Evolutionary conservation across 345 rosid species (phyloP).

Genomic region (Eucalyptus fibrosa): DNA sequence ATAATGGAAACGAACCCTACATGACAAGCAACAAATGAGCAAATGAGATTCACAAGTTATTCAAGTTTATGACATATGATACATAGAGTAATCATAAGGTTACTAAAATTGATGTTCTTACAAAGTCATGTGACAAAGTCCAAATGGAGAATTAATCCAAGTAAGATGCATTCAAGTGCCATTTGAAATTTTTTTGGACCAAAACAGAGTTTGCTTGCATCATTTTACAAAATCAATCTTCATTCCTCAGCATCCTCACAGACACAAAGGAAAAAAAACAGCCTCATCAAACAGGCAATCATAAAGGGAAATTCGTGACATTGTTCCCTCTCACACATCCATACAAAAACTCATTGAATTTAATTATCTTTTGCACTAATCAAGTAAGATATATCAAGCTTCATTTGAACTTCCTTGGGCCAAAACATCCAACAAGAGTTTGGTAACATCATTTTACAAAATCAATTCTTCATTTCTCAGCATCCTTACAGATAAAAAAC

Average conservation of each 20-base stretch:
- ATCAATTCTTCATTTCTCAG: background rate
- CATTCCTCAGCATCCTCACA: background rate
- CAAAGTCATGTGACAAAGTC: background rate
- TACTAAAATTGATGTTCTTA: background rate
- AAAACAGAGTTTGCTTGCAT: background rate
- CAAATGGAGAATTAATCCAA: background rate
- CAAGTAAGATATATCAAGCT: background rate
- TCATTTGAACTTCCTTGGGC: background rate
- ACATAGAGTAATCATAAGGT: background rate
- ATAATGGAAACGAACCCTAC: conserved; percentile 97
- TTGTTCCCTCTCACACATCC: too few species aligned
- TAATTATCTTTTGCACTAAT: background rate
- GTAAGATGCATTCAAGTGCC: background rate
- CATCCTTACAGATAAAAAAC: background rate
- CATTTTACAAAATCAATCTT: background rate
- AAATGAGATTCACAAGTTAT: background rate
- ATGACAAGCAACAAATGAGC: background rate
- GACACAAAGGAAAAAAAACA: background rate
- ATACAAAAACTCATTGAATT: too few species aligned
- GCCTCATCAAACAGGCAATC: background rate
- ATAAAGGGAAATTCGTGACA: too few species aligned
- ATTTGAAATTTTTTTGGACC: background rate
- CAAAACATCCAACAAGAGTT: background rate
- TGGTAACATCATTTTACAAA: background rate
- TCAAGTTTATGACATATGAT: background rate